phyloP scores from a whole-genome alignment of 768 basidiomycete species.

The Mycena olivaceomarginata region DNA sequence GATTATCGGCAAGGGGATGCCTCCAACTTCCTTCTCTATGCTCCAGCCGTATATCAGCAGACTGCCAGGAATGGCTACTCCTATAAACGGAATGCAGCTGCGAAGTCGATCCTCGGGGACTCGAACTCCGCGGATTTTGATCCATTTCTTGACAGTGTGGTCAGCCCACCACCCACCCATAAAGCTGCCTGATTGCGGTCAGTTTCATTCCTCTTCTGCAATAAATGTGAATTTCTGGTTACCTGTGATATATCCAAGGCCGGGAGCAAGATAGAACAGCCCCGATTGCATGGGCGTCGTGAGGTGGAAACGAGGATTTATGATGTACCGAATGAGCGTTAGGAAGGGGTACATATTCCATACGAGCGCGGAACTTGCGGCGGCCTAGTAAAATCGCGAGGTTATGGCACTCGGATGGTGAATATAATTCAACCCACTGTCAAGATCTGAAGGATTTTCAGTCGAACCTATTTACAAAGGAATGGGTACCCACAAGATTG shows the following conservation, averaged over 20 bases:
- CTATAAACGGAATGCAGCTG: constrained; percentile 40
- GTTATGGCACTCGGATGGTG: background rate
- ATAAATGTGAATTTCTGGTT: no score
- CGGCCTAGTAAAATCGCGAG: background rate
- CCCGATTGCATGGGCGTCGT: constrained; percentile 42
- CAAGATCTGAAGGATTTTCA: constrained; percentile 18
- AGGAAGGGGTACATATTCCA: constrained; percentile 44
- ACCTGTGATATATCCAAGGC: constrained; percentile 33
- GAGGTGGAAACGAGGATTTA: constrained; percentile 42
- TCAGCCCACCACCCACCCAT: constrained; percentile 42
- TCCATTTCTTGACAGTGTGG: constrained; percentile 44
- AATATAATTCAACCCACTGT: constrained; percentile 13
- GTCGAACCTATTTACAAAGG: background rate
- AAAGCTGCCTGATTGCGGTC: constrained; percentile 29
- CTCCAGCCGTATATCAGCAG: constrained; percentile 45
- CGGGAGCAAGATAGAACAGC: constrained; percentile 43
- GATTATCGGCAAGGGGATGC: constrained; percentile 41
- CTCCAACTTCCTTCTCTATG: constrained; percentile 41
- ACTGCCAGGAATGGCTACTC: constrained; percentile 34
- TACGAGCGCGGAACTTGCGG: constrained; percentile 32
- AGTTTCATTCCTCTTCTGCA: background rate
- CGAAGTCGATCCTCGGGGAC: constrained; percentile 42
- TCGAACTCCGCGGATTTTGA: constrained; percentile 38
- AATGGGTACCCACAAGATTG: constrained; percentile 34
- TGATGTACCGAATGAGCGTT: constrained; percentile 44